These are phyloP conservation scores for Ramularia endophylla DNA, from an alignment of 2,329 filamentous ascomycete species.

Conservation along the genomic window DNA sequence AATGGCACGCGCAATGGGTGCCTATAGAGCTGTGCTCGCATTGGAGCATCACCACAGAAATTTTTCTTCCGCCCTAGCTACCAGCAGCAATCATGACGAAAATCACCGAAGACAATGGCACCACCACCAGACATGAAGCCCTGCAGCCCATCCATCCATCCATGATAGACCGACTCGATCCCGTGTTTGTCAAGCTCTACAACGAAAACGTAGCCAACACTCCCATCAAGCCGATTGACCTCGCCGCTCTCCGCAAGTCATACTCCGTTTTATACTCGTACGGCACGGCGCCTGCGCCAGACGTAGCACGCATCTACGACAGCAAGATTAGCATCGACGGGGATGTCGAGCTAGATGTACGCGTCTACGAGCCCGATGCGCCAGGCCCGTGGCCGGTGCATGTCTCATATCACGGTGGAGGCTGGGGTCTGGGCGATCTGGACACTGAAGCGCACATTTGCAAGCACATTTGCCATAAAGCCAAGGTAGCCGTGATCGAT, in stretches of 20 bases:
- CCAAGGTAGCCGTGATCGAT: conserved; percentile 2
- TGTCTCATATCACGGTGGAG: conserved; percentile 2
- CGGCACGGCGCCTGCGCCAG: conserved; percentile 3
- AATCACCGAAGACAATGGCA: too few relatives aligned
- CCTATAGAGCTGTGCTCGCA: too few relatives aligned
- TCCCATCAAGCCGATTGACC: conserved; percentile 4
- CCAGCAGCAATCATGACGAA: conserved; percentile 24
- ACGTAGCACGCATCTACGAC: conserved; percentile 1
- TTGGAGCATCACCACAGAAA: too few relatives aligned
- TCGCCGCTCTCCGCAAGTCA: conserved; percentile 2
- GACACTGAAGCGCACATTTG: conserved; percentile 3
- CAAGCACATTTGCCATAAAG: conserved; percentile 3
- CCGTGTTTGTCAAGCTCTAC: conserved; percentile 6
- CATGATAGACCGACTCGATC: conserved; percentile 1
- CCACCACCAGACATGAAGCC: not conserved
- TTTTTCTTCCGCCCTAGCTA: too few relatives aligned
- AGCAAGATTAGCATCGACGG: not conserved
- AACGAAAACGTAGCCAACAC: conserved; percentile 4
- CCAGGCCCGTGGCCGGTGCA: conserved; percentile 1
- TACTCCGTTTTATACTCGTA: conserved; percentile 7
- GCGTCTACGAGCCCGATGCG: conserved; percentile 1
- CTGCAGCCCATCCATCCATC: conserved; percentile 1
- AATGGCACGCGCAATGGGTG: too few relatives aligned
- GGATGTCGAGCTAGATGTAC: conserved; percentile 1
- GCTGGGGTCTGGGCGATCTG: conserved; percentile 2